A percentile compares a stretch with the other conserved stretches of the same genome.
phyloP scores from a whole-genome alignment of 768 basidiomycete genomes.

The Mrakia hoshinonis region DNA sequence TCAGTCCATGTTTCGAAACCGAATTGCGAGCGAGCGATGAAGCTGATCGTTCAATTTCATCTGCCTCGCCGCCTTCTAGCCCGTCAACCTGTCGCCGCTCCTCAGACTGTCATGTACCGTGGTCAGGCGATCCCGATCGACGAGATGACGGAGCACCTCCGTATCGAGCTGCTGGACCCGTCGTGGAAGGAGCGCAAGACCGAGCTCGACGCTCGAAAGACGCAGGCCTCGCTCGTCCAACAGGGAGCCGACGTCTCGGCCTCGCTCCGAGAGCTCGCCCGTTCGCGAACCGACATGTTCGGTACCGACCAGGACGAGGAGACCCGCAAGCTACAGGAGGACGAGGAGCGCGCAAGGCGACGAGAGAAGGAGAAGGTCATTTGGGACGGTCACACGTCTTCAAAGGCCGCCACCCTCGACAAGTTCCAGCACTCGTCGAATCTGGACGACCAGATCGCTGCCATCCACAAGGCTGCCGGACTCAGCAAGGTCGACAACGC shows the following conservation, averaged over 20 bases:
- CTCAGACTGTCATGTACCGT: conserved; percentile 68
- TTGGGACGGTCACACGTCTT: conserved; percentile 97
- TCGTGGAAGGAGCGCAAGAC: conserved; percentile 96
- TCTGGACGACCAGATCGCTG: conserved; percentile 95
- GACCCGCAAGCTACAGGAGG: conserved; percentile 62
- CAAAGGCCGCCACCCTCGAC: conserved; percentile 82
- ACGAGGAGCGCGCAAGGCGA: conserved; percentile 67
- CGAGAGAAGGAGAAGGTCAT: conserved; percentile 90
- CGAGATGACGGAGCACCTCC: conserved; percentile 94
- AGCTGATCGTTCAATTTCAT: neutral
- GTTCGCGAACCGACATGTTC: conserved; percentile 95
- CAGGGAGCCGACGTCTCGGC: conserved; percentile 79
- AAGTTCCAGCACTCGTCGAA: conserved; percentile 89
- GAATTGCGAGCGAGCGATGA: neutral
- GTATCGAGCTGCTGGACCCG: conserved; percentile 94
- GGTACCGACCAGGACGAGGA: conserved; percentile 91
- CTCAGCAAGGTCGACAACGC: conserved; percentile 53
- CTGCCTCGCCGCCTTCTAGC: conserved; percentile 29
- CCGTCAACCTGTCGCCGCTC: conserved; percentile 30
- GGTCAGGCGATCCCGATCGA: conserved; percentile 94
- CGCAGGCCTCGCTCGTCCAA: conserved; percentile 44
- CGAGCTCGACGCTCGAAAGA: conserved; percentile 75
- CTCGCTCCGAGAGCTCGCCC: conserved; percentile 83
- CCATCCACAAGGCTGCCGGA: conserved; percentile 87
- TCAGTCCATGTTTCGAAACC: conserved; percentile 42